These are phyloP conservation scores for Gossypium aridum DNA, from an alignment of 441 rosid genomes.

Conservation along the genomic window DNA sequence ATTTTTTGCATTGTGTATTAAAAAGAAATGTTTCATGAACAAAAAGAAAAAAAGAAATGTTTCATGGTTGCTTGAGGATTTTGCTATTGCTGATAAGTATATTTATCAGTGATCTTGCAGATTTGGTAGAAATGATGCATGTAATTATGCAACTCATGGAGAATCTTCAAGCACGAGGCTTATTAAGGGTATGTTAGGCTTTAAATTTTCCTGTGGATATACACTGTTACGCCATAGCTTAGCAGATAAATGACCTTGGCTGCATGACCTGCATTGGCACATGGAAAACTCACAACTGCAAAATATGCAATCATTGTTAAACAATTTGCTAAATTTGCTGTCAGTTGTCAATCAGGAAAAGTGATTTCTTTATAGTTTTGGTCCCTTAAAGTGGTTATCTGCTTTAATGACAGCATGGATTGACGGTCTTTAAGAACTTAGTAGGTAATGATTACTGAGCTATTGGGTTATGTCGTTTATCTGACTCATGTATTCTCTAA, in stretches of 20 bases:
- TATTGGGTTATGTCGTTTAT: background rate
- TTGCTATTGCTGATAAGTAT: conserved; percentile 19
- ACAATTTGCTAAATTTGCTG: background rate
- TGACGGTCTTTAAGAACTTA: background rate
- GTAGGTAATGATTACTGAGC: background rate
- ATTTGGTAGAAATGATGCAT: conserved; percentile 77
- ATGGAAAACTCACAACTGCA: background rate
- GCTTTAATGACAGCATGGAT: background rate
- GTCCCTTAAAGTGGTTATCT: background rate
- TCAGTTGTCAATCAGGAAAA: background rate
- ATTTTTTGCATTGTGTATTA: background rate
- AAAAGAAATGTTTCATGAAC: background rate
- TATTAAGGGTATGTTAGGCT: conserved; percentile 68
- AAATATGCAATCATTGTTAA: background rate
- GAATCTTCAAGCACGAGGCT: conserved; percentile 87
- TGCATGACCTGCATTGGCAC: background rate
- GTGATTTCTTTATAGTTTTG: background rate
- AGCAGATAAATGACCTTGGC: background rate
- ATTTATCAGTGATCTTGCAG: conserved; percentile 87
- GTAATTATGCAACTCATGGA: conserved; percentile 71
- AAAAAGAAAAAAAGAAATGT: background rate
- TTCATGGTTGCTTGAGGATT: conserved; percentile 3
- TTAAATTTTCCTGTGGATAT: conserved; percentile 7
- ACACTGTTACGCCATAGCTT: background rate
- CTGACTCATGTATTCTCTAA: background rate